These are phyloP conservation scores for Cladorrhinum sp. DNA, from an alignment of 2,329 filamentous ascomycete species.

Conservation along the genomic window DNA sequence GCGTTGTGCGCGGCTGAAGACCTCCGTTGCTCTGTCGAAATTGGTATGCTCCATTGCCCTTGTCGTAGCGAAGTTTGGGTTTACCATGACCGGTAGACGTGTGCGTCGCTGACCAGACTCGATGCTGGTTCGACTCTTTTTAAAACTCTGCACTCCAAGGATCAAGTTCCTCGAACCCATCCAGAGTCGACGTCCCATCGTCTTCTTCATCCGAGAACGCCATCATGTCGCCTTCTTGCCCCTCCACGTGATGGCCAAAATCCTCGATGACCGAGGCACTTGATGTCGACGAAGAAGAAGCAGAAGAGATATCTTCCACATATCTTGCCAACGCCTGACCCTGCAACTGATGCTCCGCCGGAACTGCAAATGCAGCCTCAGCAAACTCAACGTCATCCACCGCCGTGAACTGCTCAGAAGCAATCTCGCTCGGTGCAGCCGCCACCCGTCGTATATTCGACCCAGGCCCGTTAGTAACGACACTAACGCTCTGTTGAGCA, in stretches of 20 bases:
- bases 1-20: not conserved
- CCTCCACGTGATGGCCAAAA: not conserved
- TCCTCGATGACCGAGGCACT: not conserved
- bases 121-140: not conserved
- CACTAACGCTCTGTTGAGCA: slow-evolving; percentile 41
- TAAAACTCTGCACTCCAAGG: not conserved
- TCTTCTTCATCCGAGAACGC: slow-evolving; percentile 19
- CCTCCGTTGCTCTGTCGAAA: too few relatives aligned
- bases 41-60: too few relatives aligned
- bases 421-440: slow-evolving; percentile 5
- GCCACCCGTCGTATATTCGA: slow-evolving; percentile 1
- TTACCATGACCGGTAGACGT: too few relatives aligned
- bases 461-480: slow-evolving; percentile 11
- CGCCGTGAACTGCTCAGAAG: slow-evolving; percentile 37
- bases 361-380: slow-evolving; percentile 35
- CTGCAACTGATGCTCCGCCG: slow-evolving; percentile 30
- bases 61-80: too few relatives aligned
- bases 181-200: slow-evolving; percentile 25
- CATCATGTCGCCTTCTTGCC: not conserved
- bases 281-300: not conserved
- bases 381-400: slow-evolving; percentile 28
- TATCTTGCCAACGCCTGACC: slow-evolving; percentile 23
- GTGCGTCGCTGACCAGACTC: not conserved
- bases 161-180: slow-evolving; percentile 23
- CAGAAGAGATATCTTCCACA: slow-evolving; percentile 13